Evolutionary conservation across 257 asterid genomes (phyloP).

Genomic region (Salvia hispanica): DNA sequence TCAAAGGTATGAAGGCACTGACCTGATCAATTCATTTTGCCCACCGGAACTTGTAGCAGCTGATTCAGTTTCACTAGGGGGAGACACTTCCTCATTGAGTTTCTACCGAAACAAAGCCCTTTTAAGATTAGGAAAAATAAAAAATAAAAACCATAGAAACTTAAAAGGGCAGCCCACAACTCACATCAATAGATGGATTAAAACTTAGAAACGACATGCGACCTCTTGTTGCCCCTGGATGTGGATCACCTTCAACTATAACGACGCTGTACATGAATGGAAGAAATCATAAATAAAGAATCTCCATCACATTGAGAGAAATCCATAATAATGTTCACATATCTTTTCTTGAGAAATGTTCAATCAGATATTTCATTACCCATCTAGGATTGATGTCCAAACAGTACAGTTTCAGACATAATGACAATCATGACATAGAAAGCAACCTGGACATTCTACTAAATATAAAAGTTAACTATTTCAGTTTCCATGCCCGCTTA

Average conservation of each 20-base stretch:
- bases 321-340: not conserved
- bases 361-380: not conserved
- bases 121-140: conserved; percentile 35
- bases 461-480: conserved; percentile 1
- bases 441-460: not conserved
- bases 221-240: conserved; percentile 73
- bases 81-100: conserved; percentile 59
- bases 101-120: conserved; percentile 55
- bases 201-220: conserved; percentile 92
- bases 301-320: not conserved
- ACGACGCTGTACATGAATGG: conserved; percentile 65
- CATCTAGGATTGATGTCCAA: not conserved
- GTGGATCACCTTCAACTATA: conserved; percentile 84
- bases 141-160: conserved; percentile 11
- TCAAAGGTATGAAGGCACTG: conserved; percentile 28
- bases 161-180: conserved; percentile 34
- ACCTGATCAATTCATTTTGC: conserved; percentile 58
- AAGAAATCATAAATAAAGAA: conserved; percentile 4
- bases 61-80: conserved; percentile 49
- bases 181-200: conserved; percentile 94
- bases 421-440: not conserved
- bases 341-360: conserved; percentile 1
- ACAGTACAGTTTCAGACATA: not conserved
- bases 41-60: conserved; percentile 56
- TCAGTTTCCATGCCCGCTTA: not conserved